Evolutionary conservation across 2,329 filamentous ascomycete genomes (phyloP).

Genomic region (Fusarium dimerum): DNA sequence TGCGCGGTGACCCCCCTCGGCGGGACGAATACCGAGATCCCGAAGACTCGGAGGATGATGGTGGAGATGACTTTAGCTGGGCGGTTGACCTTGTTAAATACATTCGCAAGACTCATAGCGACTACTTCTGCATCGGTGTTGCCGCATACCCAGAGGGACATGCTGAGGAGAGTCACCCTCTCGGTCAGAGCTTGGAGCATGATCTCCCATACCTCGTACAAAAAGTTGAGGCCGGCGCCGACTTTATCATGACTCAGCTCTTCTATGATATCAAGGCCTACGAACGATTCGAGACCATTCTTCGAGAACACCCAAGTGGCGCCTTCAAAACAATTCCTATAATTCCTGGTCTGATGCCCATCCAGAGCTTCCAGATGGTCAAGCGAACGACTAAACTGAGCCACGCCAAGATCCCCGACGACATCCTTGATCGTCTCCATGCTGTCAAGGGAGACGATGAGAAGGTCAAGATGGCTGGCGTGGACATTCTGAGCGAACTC

Average conservation of each 20-base stretch:
- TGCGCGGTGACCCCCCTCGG: slow-evolving; percentile 88
- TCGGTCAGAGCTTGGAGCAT: slow-evolving; percentile 67
- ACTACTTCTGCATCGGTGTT: slow-evolving; percentile 96
- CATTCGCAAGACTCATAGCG: slow-evolving; percentile 80
- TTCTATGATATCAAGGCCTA: slow-evolving; percentile 92
- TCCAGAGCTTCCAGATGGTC: slow-evolving; percentile 96
- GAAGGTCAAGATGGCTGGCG: slow-evolving; percentile 75
- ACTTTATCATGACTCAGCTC: slow-evolving; percentile 98
- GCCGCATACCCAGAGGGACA: slow-evolving; percentile 96
- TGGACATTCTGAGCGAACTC: slow-evolving; percentile 82
- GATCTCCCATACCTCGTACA: slow-evolving; percentile 89
- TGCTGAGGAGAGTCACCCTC: slow-evolving; percentile 83
- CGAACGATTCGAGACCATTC: slow-evolving; percentile 71
- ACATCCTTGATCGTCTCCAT: slow-evolving; percentile 70
- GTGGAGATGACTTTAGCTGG: slow-evolving; percentile 80
- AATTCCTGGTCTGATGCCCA: slow-evolving; percentile 94
- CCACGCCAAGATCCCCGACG: slow-evolving; percentile 77
- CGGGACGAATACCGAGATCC: slow-evolving; percentile 80
- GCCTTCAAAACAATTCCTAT: slow-evolving; percentile 85
- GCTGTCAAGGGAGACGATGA: slow-evolving; percentile 78
- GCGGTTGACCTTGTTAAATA: slow-evolving; percentile 88
- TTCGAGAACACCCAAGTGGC: slow-evolving; percentile 81
- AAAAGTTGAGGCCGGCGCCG: slow-evolving; percentile 87
- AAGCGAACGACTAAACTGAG: slow-evolving; percentile 92
- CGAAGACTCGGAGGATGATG: slow-evolving; percentile 57